Evolutionary conservation across 2,329 filamentous ascomycete genomes (phyloP).

Genomic region (Raffaelea arxii): DNA sequence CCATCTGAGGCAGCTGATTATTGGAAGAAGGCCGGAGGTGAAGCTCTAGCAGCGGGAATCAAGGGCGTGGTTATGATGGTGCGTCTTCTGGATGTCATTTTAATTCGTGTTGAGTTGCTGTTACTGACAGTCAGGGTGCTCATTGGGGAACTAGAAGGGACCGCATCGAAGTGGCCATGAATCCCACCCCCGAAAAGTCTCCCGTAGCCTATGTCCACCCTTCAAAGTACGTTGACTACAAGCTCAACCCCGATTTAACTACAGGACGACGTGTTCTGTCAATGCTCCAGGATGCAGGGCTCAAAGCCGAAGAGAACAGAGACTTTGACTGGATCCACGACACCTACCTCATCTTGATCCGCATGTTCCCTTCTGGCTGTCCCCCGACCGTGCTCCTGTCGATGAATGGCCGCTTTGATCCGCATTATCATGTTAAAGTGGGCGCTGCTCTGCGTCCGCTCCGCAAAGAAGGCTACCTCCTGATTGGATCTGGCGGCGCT

Average conservation of each 20-base stretch:
- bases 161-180: constrained; percentile 49
- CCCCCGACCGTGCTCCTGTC: constrained; percentile 51
- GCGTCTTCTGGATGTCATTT: too few species aligned
- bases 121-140: constrained; percentile 36
- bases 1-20: constrained; percentile 51
- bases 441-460: constrained; percentile 47
- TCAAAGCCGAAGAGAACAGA: constrained; percentile 41
- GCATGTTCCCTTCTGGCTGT: constrained; percentile 56
- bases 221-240: constrained; percentile 52
- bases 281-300: constrained; percentile 39
- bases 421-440: constrained; percentile 38
- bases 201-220: constrained; percentile 60
- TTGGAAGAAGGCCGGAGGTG: constrained; percentile 57
- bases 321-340: constrained; percentile 65
- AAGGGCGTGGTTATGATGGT: constrained; percentile 59
- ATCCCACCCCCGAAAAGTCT: constrained; percentile 48
- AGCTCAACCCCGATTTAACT: constrained; percentile 47
- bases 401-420: constrained; percentile 28
- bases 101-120: not conserved
- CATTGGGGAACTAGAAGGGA: constrained; percentile 54
- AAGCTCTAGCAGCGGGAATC: constrained; percentile 47
- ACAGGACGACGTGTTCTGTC: too few species aligned
- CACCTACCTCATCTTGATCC: constrained; percentile 57
- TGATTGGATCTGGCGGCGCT: constrained; percentile 51
- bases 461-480: constrained; percentile 37